A percentile compares a stretch with the other conserved stretches of the same genome.
These are phyloP conservation scores for Aquilaria agallochum DNA, from an alignment of 441 rosid species.

Conservation along the genomic window DNA sequence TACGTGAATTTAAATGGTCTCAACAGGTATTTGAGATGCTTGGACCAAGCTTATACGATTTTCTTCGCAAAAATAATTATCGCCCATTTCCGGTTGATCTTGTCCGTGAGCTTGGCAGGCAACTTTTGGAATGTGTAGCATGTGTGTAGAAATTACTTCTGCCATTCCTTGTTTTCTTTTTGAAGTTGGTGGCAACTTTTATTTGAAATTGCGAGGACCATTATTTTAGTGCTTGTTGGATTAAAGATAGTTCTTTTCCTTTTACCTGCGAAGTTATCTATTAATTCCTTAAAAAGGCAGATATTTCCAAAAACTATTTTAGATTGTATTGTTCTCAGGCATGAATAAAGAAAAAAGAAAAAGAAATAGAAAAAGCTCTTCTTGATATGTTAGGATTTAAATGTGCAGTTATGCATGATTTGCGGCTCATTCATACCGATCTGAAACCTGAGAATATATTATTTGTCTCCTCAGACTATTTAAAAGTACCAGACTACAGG, in stretches of 20 bases:
- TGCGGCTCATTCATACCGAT: conserved; percentile 60
- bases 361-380: background rate
- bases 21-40: conserved; percentile 82
- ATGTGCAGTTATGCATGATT: conserved; percentile 69
- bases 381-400: conserved; percentile 3
- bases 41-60: conserved; percentile 77
- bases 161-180: conserved; percentile 19
- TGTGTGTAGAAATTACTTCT: conserved; percentile 42
- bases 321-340: background rate
- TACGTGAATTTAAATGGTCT: conserved; percentile 41
- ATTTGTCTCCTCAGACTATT: conserved; percentile 52
- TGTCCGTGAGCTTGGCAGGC: conserved; percentile 71
- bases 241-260: background rate
- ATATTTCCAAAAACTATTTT: background rate
- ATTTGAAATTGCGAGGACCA: conserved; percentile 20
- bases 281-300: conserved; percentile 1
- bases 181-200: conserved; percentile 9
- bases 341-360: background rate
- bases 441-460: conserved; percentile 69
- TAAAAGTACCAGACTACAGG: conserved; percentile 59
- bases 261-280: background rate
- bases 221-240: conserved; percentile 5
- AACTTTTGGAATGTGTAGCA: conserved; percentile 72
- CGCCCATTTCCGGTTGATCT: conserved; percentile 67
- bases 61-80: conserved; percentile 67